phyloP scores from a whole-genome alignment of 352 stramenopile species.

The Pythium aristosporum region DNA sequence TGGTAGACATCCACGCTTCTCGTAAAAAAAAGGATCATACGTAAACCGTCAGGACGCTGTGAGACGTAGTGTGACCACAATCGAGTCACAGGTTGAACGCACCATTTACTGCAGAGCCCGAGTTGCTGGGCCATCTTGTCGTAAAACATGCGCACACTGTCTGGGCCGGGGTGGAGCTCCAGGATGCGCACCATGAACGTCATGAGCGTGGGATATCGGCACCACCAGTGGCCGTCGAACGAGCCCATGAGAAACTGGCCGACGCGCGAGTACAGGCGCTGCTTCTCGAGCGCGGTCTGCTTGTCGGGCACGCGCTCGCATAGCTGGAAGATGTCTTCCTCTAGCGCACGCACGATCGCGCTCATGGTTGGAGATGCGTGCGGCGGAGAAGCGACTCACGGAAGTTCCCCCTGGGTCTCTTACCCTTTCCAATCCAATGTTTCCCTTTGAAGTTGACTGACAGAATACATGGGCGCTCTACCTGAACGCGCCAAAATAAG shows the following conservation, averaged over 20 bases:
- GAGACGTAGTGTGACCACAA: neutral
- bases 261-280: slow-evolving; percentile 73
- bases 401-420: neutral
- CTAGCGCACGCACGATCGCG: slow-evolving; percentile 39
- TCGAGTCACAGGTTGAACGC: neutral
- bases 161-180: slow-evolving; percentile 67
- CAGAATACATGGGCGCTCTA: neutral
- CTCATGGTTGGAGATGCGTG: slow-evolving; percentile 19
- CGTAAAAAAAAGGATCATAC: neutral
- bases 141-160: slow-evolving; percentile 76
- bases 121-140: slow-evolving; percentile 71
- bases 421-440: neutral
- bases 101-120: slow-evolving; percentile 66
- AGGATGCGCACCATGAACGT: slow-evolving; percentile 87
- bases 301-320: slow-evolving; percentile 29
- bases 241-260: slow-evolving; percentile 75
- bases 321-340: slow-evolving; percentile 45
- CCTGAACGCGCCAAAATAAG: slow-evolving; percentile 24
- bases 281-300: slow-evolving; percentile 48
- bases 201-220: slow-evolving; percentile 75
- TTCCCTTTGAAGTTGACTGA: slow-evolving; percentile 21
- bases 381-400: neutral
- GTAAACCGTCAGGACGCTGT: neutral
- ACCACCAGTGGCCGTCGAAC: slow-evolving; percentile 81
- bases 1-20: slow-evolving; percentile 85